phyloP scores from a whole-genome alignment of 129 eudicot genomes.

The Flaveria linearis region DNA sequence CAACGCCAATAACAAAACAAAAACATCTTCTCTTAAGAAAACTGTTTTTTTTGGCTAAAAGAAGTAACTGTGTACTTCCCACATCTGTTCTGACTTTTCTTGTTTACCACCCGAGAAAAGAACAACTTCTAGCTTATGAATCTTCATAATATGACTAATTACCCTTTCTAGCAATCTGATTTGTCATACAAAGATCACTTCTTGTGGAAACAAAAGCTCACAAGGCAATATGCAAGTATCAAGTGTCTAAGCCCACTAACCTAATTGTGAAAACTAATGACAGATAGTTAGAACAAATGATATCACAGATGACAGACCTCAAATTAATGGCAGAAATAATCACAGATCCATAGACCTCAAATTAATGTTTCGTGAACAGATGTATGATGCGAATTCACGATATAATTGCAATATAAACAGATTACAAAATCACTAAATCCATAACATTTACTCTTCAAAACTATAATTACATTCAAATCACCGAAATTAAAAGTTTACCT shows the following conservation, averaged over 20 bases:
- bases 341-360: neutral
- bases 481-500: constrained; percentile 35
- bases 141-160: neutral
- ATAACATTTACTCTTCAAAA: neutral
- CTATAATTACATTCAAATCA: neutral
- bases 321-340: neutral
- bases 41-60: neutral
- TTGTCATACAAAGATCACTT: no score
- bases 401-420: neutral
- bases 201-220: no score
- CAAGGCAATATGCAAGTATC: no score
- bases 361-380: neutral
- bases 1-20: neutral
- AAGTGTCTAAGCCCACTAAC: no score
- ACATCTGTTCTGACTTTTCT: neutral
- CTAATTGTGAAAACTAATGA: neutral
- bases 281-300: neutral
- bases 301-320: no score
- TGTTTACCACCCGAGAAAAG: neutral
- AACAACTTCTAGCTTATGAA: neutral
- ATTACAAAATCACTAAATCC: neutral
- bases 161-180: no score
- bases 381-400: neutral
- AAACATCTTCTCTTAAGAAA: neutral
- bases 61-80: neutral